These are phyloP conservation scores for Elongisporangium senticosum DNA, from an alignment of 352 stramenopile genomes.

Conservation along the genomic window DNA sequence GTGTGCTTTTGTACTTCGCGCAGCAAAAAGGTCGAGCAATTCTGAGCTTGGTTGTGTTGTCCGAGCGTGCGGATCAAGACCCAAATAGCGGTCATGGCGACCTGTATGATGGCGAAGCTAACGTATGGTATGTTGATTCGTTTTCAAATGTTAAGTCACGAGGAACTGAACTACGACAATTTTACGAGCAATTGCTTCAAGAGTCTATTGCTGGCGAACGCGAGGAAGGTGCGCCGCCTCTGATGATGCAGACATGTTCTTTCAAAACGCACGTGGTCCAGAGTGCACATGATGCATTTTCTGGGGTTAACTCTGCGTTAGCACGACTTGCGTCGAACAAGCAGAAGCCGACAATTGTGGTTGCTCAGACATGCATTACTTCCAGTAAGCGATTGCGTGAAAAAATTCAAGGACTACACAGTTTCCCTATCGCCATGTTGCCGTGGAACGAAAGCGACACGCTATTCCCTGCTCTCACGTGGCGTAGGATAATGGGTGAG, in stretches of 20 bases:
- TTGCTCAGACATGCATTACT: slow-evolving; percentile 64
- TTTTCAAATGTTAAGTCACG: slow-evolving; percentile 50
- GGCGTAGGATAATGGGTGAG: slow-evolving; percentile 85
- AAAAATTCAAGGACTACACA: slow-evolving; percentile 86
- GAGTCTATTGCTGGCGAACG: slow-evolving; percentile 21
- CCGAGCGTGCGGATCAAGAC: slow-evolving; percentile 20
- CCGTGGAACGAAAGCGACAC: slow-evolving; percentile 75
- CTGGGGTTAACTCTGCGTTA: slow-evolving; percentile 83
- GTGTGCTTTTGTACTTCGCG: slow-evolving; percentile 65
- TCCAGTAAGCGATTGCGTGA: slow-evolving; percentile 62
- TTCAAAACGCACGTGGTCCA: slow-evolving; percentile 79
- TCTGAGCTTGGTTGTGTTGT: slow-evolving; percentile 40
- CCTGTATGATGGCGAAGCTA: slow-evolving; percentile 32
- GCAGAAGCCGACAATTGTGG: slow-evolving; percentile 85
- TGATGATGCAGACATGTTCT: slow-evolving; percentile 31
- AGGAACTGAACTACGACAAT: slow-evolving; percentile 39
- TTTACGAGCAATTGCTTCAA: slow-evolving; percentile 45
- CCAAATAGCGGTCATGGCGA: slow-evolving; percentile 7
- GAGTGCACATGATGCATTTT: slow-evolving; percentile 73
- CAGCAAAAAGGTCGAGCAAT: slow-evolving; percentile 66
- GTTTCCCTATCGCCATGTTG: slow-evolving; percentile 90
- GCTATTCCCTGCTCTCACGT: slow-evolving; percentile 90
- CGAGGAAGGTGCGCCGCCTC: slow-evolving; percentile 14
- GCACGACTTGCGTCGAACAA: slow-evolving; percentile 82
- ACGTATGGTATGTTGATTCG: slow-evolving; percentile 66